Base-by-base conservation (phyloP, 2,329 filamentous ascomycete genomes). In the Daldinia sp. region DNA sequence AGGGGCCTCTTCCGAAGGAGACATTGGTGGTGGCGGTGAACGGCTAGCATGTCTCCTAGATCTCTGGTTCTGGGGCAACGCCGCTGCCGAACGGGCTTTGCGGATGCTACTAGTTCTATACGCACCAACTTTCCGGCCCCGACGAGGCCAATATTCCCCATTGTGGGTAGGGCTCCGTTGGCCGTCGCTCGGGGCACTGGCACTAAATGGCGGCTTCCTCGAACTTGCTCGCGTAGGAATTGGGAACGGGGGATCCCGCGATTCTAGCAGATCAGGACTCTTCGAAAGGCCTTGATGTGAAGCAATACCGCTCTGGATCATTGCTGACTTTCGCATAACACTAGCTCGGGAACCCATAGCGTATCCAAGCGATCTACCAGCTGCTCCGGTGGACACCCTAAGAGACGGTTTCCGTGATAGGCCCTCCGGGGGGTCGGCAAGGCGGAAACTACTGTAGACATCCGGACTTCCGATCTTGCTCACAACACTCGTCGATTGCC, bases 181-280 rank as follows among this genome's bases (percentile, higher is more conserved):
- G 3, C 92, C 92, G 69, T 97, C 93, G 68, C 88, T 89, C 0
- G 86, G 84, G 2, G 84, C 83, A 77, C 92, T 94, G 57, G 87
- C 83, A 72, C 87, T 90, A 67, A 89, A 80, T 0, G 89, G 87
- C 23, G 90, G 86, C 74, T 91, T 90, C 67, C 94, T 89, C 5
- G 94, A 99, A 80, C 95, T 98, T 33, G 93, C 92, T 63, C 96
- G 87, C 2, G 90, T 91, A 0, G 96, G 96, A 6, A 99, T 97
- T 0, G 96, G 94, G 82, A 97, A 98, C 0, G 96, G 96, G 30
- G 96, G 94, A 59, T 88, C 85, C 33, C 79, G 82, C 61, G 82
- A 68, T 67, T 89, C 93, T 56, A 83, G 85, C 60, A 89, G 80
- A 77, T 86, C 93, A 54, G 91, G 90, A 75, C 89, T 93, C 67